A percentile compares a stretch with the other conserved stretches of the same genome.
Evolutionary conservation across 192 early-diverging fungal genomes (phyloP).

Genomic region (Backusella circina): DNA sequence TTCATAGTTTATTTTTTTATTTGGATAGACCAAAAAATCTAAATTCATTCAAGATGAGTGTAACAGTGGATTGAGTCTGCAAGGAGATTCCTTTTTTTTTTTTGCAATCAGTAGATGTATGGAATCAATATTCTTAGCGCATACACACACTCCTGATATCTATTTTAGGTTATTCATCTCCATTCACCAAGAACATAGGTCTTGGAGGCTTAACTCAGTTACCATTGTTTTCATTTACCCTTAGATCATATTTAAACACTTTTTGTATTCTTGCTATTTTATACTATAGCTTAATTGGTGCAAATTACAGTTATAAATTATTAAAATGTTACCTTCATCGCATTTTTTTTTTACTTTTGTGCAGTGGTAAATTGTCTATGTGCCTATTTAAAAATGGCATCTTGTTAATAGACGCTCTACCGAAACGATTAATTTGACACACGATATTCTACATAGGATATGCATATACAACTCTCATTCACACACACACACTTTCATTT

Average conservation of each 20-base stretch:
- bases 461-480: neutral
- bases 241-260: neutral
- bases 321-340: neutral
- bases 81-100: neutral
- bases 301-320: neutral
- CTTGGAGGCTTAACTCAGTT: neutral
- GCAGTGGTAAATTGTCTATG: neutral
- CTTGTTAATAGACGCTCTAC: neutral
- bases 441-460: neutral
- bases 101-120: neutral
- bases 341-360: neutral
- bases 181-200: neutral
- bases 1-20: neutral
- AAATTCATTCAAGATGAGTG: neutral
- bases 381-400: neutral
- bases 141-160: neutral
- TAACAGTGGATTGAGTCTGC: neutral
- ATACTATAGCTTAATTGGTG: neutral
- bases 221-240: neutral
- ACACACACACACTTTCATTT: neutral
- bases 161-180: neutral
- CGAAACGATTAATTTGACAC: neutral
- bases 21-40: neutral
- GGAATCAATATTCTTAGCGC: neutral
- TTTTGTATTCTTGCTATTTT: neutral